These are phyloP conservation scores for Akanthomyces lecanii DNA, from an alignment of 2,329 filamentous ascomycete genomes.

Conservation along the genomic window DNA sequence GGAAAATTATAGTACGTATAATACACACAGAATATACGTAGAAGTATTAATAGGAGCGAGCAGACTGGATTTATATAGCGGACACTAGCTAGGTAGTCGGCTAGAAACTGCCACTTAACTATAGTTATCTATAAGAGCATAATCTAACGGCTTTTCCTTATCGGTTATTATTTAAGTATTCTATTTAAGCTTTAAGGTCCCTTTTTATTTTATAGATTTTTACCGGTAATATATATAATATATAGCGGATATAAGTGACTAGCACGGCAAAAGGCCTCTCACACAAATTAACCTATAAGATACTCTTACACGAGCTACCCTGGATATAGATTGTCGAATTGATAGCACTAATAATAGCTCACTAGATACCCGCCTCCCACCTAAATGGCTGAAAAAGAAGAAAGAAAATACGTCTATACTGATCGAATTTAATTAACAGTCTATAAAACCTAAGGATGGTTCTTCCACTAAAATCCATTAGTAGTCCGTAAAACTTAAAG, in stretches of 20 bases:
- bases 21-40: neutral
- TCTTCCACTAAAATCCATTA: neutral
- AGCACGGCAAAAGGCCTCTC: neutral
- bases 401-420: neutral
- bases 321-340: neutral
- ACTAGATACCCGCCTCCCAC: neutral
- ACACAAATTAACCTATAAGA: neutral
- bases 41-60: neutral
- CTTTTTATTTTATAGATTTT: neutral
- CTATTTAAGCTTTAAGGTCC: neutral
- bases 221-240: neutral
- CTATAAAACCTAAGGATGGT: no score
- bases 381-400: neutral
- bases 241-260: neutral
- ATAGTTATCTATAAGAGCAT: neutral
- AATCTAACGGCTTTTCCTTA: neutral
- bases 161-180: neutral
- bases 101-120: neutral
- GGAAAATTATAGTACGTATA: neutral
- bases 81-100: neutral
- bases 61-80: neutral
- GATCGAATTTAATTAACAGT: no score
- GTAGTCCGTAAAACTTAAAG: neutral
- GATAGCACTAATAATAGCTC: neutral
- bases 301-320: neutral